Evolutionary conservation across 352 stramenopile species (phyloP), one percentile per base, ranked within the genome.

Genomic region (Phytophthora pistaciae): DNA sequence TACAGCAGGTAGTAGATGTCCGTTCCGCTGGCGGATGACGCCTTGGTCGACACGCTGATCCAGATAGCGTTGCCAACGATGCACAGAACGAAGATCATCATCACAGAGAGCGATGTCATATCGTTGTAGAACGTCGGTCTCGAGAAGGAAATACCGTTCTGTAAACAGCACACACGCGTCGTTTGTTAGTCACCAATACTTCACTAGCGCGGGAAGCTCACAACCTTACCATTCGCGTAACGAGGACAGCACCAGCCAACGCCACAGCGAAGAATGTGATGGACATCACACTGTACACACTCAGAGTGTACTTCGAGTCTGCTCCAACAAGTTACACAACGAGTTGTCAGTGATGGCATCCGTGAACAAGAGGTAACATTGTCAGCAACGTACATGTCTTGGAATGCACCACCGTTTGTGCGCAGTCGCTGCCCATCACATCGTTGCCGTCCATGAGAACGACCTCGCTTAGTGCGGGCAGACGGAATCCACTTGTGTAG

Each of bases 221-320:
- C 14, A 63, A 57, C 1, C 52, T 57, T 75, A 94, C 87, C 88
- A 95, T 95, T 59, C 88, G 82, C 16, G 88, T 95, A 58, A 95
- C 86, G 27, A 95, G 79, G 27, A 95, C 75, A 27, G 88, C 84
- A 2, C 83, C 88, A 48, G 88, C 88, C 29, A 95, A 77, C 42
- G 81, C 85, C 25, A 95, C 84, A 23, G 88, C 77, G 58, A 91
- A 95, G 50, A 95, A 92, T 38, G 85, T 93, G 55, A 95, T 84
- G 0, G 88, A 95, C 85, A 95, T 93, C 40, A 95, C 88, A 55
- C 86, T 94, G 74, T 94, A 95, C n/a, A 94, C 85, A 74, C 88
- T 95, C 27, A 95, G 42, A 4, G 81, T 88, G 46, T 88, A 87
- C 56, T 88, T 88, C 1, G 78, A 86, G 44, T 84, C 83, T 91